phyloP scores from a whole-genome alignment of 441 rosid genomes.

The Erodium texanum region DNA sequence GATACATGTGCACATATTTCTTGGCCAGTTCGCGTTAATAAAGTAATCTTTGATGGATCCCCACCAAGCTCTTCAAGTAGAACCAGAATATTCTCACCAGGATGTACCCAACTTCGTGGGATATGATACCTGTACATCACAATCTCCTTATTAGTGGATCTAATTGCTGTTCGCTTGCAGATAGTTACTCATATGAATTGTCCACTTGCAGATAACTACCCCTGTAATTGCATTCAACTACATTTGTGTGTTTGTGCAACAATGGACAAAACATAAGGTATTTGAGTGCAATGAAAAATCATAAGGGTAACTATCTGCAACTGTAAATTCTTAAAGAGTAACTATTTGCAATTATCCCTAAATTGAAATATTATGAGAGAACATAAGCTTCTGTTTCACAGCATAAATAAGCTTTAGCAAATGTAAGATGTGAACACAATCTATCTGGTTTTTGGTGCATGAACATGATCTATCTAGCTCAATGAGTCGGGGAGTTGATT shows the following conservation, averaged over 20 bases:
- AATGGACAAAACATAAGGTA: too few species aligned
- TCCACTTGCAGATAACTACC: background rate
- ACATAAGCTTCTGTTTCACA: background rate
- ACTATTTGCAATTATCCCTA: background rate
- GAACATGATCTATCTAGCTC: background rate
- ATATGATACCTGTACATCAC: constrained; percentile 42
- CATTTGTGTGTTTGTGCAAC: too few species aligned
- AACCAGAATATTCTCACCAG: constrained; percentile 46
- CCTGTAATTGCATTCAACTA: too few species aligned
- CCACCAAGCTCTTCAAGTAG: constrained; percentile 62
- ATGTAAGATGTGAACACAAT: background rate
- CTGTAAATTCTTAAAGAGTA: too few species aligned
- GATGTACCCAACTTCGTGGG: constrained; percentile 49
- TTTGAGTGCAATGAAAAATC: too few species aligned
- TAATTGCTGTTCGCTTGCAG: background rate
- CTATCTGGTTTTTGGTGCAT: background rate
- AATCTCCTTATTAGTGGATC: constrained; percentile 2
- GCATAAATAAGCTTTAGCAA: background rate
- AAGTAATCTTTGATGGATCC: constrained; percentile 42
- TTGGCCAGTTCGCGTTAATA: constrained; percentile 30
- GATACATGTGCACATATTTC: constrained; percentile 45
- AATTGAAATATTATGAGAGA: background rate
- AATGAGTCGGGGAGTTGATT: background rate
- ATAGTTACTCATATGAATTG: too few species aligned
- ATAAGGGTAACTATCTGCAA: too few species aligned